These are phyloP conservation scores for Ottelia alismoides DNA, from an alignment of 106 monocot species.

Conservation along the genomic window DNA sequence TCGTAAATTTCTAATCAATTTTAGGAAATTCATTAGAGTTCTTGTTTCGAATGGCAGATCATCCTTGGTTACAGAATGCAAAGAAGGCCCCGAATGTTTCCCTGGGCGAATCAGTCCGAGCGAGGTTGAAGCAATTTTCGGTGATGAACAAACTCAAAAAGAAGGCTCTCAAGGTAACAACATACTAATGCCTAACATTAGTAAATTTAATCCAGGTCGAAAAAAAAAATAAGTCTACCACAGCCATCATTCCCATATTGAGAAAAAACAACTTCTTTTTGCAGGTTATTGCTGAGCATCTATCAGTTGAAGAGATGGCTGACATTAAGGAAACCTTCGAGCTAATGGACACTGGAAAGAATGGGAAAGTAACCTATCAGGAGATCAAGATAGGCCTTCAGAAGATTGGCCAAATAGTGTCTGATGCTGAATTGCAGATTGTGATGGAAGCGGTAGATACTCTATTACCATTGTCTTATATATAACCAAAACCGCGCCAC, in stretches of 20 bases:
- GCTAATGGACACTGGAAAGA: slow-evolving; percentile 12
- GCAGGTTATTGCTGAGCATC: slow-evolving; percentile 15
- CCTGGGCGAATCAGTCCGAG: slow-evolving; percentile 18
- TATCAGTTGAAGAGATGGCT: slow-evolving; percentile 10
- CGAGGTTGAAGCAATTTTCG: slow-evolving; percentile 21
- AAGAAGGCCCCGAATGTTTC: slow-evolving; percentile 22
- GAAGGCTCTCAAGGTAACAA: slow-evolving; percentile 24
- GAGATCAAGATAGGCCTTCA: slow-evolving; percentile 13
- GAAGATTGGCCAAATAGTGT: slow-evolving; percentile 3
- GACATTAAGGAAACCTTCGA: slow-evolving; percentile 17
- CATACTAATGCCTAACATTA: no score
- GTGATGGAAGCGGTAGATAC: slow-evolving; percentile 17
- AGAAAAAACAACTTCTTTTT: no score
- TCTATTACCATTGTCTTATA: no score
- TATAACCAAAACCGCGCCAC: no score
- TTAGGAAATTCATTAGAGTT: no score
- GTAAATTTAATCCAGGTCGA: no score
- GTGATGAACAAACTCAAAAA: slow-evolving; percentile 28
- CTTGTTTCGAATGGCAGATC: no score
- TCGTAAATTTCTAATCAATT: no score
- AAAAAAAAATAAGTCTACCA: no score
- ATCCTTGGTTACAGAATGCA: slow-evolving; percentile 20
- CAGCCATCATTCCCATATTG: no score
- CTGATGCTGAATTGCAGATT: slow-evolving; percentile 13
- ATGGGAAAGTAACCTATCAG: slow-evolving; percentile 7